Evolutionary conservation across 192 early-diverging fungal genomes (phyloP).

Genomic region (Funneliformis geosporum): DNA sequence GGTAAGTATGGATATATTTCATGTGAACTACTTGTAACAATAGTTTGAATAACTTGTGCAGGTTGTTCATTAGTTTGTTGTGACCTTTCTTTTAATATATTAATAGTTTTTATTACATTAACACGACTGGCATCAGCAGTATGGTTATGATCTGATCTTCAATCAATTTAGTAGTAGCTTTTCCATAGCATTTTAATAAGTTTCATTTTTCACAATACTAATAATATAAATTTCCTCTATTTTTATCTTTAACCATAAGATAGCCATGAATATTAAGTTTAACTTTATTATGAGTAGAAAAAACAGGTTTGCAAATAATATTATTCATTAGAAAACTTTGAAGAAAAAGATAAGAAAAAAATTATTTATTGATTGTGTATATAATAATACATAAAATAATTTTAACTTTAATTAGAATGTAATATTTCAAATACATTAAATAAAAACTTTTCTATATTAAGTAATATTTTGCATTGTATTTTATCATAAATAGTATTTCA

Average conservation of each 20-base stretch:
- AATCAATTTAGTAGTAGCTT: conserved; percentile 1
- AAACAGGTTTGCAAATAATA: conserved; percentile 5
- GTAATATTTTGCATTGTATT: too few species aligned
- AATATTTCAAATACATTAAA: too few species aligned
- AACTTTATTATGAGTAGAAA: not conserved
- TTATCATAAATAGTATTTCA: not conserved
- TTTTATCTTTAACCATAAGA: too few species aligned
- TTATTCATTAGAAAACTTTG: not conserved
- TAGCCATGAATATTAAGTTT: conserved; percentile 22
- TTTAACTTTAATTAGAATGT: too few species aligned
- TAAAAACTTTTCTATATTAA: too few species aligned
- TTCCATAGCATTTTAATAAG: not conserved
- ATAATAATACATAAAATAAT: too few species aligned
- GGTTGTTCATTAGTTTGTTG: not conserved
- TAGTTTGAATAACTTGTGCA: conserved; percentile 10
- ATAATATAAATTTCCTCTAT: not conserved
- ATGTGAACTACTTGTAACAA: not conserved
- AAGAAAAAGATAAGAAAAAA: too few species aligned
- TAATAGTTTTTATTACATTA: not conserved
- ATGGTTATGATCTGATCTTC: conserved; percentile 16
- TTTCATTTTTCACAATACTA: conserved; percentile 2
- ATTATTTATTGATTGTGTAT: too few species aligned
- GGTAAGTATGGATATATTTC: not conserved
- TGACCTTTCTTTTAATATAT: not conserved
- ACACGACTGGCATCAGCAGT: conserved; percentile 1